phyloP scores from a whole-genome alignment of 2,329 filamentous ascomycete species.

The Hymenoscyphus repandus region DNA sequence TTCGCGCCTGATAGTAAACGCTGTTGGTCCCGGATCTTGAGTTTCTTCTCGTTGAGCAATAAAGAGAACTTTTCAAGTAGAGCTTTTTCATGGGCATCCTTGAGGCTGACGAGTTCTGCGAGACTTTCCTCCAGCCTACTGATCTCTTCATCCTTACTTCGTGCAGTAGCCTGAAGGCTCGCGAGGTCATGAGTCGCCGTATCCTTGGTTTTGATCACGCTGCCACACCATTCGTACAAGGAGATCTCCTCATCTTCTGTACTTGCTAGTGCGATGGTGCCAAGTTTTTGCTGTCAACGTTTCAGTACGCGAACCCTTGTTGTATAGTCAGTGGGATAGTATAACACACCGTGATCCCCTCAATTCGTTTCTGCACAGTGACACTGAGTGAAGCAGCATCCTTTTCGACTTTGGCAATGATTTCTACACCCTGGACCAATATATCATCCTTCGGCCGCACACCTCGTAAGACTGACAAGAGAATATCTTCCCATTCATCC shows the following conservation, averaged over 20 bases:
- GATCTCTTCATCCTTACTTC: constrained; percentile 49
- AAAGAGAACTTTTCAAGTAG: constrained; percentile 65
- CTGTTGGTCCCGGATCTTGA: constrained; percentile 72
- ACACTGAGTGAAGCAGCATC: constrained; percentile 49
- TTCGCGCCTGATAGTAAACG: constrained; percentile 42
- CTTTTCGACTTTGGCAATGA: constrained; percentile 49
- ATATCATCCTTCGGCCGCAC: constrained; percentile 36
- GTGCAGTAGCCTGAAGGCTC: constrained; percentile 36
- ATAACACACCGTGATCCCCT: constrained; percentile 60
- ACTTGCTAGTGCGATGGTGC: constrained; percentile 52
- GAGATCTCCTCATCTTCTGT: constrained; percentile 50
- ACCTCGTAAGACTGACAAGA: constrained; percentile 51
- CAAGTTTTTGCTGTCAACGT: constrained; percentile 58
- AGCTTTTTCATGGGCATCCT: constrained; percentile 60
- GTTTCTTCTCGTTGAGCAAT: constrained; percentile 73
- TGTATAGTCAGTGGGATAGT: constrained; percentile 4
- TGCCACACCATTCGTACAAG: constrained; percentile 65
- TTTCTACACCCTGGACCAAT: constrained; percentile 57
- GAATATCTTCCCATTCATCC: constrained; percentile 61
- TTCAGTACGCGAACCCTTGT: constrained; percentile 10
- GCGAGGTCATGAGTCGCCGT: constrained; percentile 13
- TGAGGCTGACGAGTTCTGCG: constrained; percentile 60
- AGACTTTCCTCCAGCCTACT: constrained; percentile 56
- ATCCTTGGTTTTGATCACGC: constrained; percentile 40
- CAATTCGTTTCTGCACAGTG: constrained; percentile 58